Evolutionary conservation across 352 stramenopile genomes (phyloP).

Genomic region (Phytopythium mirpurense): DNA sequence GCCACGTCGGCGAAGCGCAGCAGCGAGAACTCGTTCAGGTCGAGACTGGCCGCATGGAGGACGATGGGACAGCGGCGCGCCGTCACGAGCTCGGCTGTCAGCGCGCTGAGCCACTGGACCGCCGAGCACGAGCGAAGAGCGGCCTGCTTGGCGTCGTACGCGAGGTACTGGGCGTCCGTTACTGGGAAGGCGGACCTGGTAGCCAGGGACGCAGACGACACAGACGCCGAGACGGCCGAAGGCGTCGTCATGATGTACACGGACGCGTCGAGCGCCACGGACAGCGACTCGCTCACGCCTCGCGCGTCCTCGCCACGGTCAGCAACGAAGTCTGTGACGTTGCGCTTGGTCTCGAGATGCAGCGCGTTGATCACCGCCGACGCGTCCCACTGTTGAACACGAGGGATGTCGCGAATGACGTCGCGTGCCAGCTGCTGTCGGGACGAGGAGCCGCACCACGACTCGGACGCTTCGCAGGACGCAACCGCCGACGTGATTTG

Average conservation of each 20-base stretch:
- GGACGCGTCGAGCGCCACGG: not conserved
- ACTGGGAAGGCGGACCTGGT: too few relatives aligned
- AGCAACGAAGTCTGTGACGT: not conserved
- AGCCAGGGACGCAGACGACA: too few relatives aligned
- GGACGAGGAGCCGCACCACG: not conserved
- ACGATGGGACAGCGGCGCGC: not conserved
- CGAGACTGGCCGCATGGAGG: not conserved
- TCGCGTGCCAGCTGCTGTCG: not conserved
- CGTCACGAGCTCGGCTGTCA: not conserved
- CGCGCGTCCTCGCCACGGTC: not conserved
- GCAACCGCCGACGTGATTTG: not conserved
- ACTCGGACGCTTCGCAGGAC: not conserved
- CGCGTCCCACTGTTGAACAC: not conserved
- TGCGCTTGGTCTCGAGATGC: not conserved
- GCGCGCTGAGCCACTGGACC: not conserved
- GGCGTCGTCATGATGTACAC: not conserved
- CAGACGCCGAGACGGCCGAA: too few relatives aligned
- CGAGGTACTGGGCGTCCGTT: too few relatives aligned
- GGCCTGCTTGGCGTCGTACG: not conserved
- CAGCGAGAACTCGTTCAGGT: not conserved
- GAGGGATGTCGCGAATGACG: not conserved
- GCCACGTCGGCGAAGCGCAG: not conserved
- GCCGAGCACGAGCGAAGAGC: not conserved
- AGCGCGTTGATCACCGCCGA: not conserved
- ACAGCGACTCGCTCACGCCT: not conserved